Conservation (phyloP, 2,329 filamentous ascomycete genomes). For the Pseudodiploospora longispora region DNA sequence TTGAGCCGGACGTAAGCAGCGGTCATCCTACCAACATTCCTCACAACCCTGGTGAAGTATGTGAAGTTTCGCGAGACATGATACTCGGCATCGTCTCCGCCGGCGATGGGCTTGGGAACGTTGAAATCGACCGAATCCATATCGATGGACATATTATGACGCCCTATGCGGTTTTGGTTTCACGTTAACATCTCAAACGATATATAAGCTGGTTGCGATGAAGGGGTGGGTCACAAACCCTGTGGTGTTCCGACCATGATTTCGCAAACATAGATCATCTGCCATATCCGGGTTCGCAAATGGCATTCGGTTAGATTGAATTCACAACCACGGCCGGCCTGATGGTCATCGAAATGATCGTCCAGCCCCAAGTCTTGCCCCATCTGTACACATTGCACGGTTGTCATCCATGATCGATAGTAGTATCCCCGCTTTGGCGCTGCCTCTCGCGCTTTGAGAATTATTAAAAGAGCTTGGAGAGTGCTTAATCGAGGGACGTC, state of each 20-base stretch:
- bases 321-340: constrained; percentile 61
- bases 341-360: constrained; percentile 75
- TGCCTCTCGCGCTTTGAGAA: constrained; percentile 87
- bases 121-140: constrained; percentile 69
- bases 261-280: constrained; percentile 77
- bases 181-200: not conserved
- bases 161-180: constrained; percentile 40
- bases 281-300: constrained; percentile 82
- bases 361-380: constrained; percentile 84
- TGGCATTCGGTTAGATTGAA: constrained; percentile 67
- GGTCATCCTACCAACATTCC: constrained; percentile 71
- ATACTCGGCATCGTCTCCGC: constrained; percentile 66
- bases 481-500: constrained; percentile 86
- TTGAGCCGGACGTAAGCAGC: constrained; percentile 65
- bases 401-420: constrained; percentile 93
- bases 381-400: constrained; percentile 89
- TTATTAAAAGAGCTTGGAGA: constrained; percentile 77
- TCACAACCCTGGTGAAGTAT: constrained; percentile 69
- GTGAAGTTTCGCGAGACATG: constrained; percentile 76
- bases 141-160: constrained; percentile 69
- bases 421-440: constrained; percentile 90
- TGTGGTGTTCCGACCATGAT: constrained; percentile 91
- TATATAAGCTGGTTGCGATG: not conserved
- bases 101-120: constrained; percentile 53
- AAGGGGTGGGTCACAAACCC: constrained; percentile 43